Evolutionary conservation across 208 protist species (phyloP).

Genomic region (Herpetomonas tarakana): DNA sequence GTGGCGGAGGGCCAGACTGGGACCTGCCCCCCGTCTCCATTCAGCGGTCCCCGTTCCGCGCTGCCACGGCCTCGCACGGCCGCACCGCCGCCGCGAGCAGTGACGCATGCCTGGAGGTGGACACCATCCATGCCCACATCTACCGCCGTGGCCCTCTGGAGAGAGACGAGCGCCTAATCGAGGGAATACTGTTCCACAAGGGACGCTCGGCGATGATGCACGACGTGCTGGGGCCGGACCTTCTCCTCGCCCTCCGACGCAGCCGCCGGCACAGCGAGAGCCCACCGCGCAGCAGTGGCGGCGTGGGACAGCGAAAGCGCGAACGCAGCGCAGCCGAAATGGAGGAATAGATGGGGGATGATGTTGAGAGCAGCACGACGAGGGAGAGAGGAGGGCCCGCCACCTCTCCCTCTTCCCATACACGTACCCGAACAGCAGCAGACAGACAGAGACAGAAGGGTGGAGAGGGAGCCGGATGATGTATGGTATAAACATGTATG

Average conservation of each 20-base stretch:
- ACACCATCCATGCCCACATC: slow-evolving; percentile 8
- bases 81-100: neutral
- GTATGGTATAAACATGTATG: too few relatives aligned
- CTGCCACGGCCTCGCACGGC: neutral
- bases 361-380: too few relatives aligned
- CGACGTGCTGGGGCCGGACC: neutral
- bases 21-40: slow-evolving; percentile 13
- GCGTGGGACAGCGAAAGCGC: neutral
- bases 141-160: slow-evolving; percentile 14
- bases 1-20: neutral
- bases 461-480: too few relatives aligned
- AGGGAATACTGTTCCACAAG: slow-evolving; percentile 13
- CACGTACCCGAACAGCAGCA: too few relatives aligned
- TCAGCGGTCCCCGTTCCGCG: neutral
- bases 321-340: neutral
- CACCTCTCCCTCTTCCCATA: too few relatives aligned
- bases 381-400: too few relatives aligned
- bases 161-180: slow-evolving; percentile 7
- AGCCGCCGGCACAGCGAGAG: neutral
- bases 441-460: too few relatives aligned
- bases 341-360: too few relatives aligned
- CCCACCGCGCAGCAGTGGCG: neutral
- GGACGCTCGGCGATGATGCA: neutral
- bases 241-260: slow-evolving; percentile 1
- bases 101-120: neutral